phyloP scores from a whole-genome alignment of 2,329 filamentous ascomycete genomes.

The Rosellinia necatrix region DNA sequence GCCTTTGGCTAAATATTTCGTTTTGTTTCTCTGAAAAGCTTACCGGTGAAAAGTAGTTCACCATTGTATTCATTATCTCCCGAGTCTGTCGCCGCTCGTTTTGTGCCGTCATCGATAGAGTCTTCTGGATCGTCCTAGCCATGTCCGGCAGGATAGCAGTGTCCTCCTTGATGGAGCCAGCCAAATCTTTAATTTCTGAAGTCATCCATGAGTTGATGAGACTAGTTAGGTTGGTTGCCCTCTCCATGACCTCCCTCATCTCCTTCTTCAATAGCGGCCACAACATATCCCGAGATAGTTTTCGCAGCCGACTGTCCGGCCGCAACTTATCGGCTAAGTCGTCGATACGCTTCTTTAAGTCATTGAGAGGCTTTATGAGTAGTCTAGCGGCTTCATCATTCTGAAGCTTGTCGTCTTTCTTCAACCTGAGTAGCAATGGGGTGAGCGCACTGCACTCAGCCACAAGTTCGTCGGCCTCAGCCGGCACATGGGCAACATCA shows the following conservation, averaged over 20 bases:
- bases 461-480: constrained; percentile 6
- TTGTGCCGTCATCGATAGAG: constrained; percentile 13
- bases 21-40: constrained; percentile 15
- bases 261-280: constrained; percentile 14
- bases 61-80: constrained; percentile 9
- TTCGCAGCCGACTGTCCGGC: neutral
- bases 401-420: constrained; percentile 11
- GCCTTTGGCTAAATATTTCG: constrained; percentile 9
- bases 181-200: constrained; percentile 1
- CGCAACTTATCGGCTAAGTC: constrained; percentile 1
- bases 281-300: constrained; percentile 8
- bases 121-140: constrained; percentile 6
- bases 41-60: constrained; percentile 9
- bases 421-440: constrained; percentile 9
- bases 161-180: constrained; percentile 7
- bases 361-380: constrained; percentile 7
- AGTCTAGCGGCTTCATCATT: neutral
- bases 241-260: constrained; percentile 9
- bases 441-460: constrained; percentile 3
- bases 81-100: constrained; percentile 5
- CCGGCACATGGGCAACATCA: constrained; percentile 6
- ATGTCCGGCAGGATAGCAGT: constrained; percentile 7
- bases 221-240: neutral
- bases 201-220: constrained; percentile 12
- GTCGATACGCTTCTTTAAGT: constrained; percentile 6